phyloP scores from a whole-genome alignment of 192 early-diverging fungal genomes.

The Spizellomyces sp. region DNA sequence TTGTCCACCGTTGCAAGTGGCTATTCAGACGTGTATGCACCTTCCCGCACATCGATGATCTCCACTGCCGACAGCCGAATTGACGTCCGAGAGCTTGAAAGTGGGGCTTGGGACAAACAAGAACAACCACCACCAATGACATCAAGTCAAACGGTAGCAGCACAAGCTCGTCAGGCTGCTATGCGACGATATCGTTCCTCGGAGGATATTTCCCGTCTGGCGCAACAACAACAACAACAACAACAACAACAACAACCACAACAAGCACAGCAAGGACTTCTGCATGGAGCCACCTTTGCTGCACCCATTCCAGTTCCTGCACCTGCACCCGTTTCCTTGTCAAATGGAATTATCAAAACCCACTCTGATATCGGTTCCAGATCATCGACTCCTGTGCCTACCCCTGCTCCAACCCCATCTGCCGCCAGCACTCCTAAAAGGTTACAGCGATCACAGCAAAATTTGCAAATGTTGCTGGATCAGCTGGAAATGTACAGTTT shows the following conservation, averaged over 20 bases:
- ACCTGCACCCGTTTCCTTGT: neutral
- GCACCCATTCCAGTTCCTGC: neutral
- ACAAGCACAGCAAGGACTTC: neutral
- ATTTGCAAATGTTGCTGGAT: constrained; percentile 13
- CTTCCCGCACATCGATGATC: neutral
- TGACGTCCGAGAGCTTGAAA: neutral
- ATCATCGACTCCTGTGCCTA: neutral
- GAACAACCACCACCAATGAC: neutral
- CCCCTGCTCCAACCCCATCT: neutral
- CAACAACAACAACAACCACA: neutral
- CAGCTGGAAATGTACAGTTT: constrained; percentile 7
- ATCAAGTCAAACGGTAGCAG: no score
- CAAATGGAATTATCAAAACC: neutral
- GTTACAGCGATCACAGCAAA: constrained; percentile 9
- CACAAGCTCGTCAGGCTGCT: neutral
- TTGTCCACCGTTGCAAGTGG: neutral
- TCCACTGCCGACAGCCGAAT: neutral
- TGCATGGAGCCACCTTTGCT: neutral
- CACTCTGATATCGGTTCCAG: neutral
- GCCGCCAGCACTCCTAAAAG: neutral
- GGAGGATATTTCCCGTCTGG: neutral
- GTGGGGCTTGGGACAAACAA: neutral
- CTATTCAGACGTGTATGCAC: neutral
- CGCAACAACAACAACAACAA: neutral
- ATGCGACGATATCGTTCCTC: constrained; percentile 6